These are phyloP conservation scores for Pleurostoma richardsiae DNA, from an alignment of 2,329 filamentous ascomycete species.

Conservation along the genomic window DNA sequence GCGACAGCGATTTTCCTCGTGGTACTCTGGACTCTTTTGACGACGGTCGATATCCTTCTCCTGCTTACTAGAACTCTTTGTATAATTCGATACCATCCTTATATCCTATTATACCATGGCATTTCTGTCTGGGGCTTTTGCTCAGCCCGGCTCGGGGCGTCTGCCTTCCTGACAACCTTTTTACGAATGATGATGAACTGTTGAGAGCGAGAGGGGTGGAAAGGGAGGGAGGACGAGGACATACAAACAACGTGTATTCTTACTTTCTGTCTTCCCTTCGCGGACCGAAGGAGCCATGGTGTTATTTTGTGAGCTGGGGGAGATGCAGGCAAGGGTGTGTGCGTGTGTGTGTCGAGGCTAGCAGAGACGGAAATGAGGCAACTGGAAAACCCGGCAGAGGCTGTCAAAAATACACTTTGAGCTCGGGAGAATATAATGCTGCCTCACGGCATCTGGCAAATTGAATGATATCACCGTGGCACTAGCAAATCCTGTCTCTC, in stretches of 20 bases:
- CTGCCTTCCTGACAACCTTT: background rate
- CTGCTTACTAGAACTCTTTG: slow-evolving; percentile 1
- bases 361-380: slow-evolving; percentile 8
- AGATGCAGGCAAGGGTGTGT: no score
- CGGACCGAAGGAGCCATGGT: no score
- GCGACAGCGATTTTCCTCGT: slow-evolving; percentile 2
- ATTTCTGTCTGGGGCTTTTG: slow-evolving; percentile 1
- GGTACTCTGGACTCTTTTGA: slow-evolving; percentile 3
- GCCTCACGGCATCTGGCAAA: slow-evolving; percentile 38
- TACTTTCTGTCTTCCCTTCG: slow-evolving; percentile 1
- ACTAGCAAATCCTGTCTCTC: no score
- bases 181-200: slow-evolving; percentile 4
- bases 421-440: slow-evolving; percentile 31
- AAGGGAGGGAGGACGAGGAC: background rate
- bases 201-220: slow-evolving; percentile 1
- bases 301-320: no score
- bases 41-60: background rate
- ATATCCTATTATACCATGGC: slow-evolving; percentile 8
- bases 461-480: slow-evolving; percentile 3
- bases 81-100: slow-evolving; percentile 13
- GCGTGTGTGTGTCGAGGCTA: background rate
- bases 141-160: background rate
- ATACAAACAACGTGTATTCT: slow-evolving; percentile 3
- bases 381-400: background rate
- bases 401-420: slow-evolving; percentile 1